phyloP scores from a whole-genome alignment of 106 monocot genomes.

The Phalaenopsis equestris region DNA sequence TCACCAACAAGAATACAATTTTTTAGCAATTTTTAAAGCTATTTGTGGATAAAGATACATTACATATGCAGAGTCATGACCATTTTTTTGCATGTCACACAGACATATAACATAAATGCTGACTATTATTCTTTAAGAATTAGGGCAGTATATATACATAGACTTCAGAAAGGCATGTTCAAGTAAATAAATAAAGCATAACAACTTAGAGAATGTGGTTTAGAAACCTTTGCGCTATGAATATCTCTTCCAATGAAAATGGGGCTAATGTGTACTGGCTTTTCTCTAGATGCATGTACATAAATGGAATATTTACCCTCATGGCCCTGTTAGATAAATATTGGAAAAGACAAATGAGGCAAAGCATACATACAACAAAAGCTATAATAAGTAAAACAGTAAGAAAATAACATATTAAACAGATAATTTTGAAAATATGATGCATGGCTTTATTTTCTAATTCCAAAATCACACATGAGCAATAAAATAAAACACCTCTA shows the following conservation, averaged over 20 bases:
- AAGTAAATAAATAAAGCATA: background rate
- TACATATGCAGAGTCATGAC: too few species aligned
- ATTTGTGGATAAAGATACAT: too few species aligned
- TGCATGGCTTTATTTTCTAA: background rate
- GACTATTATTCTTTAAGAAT: background rate
- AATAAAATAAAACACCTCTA: background rate
- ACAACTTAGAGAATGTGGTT: background rate
- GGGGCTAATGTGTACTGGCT: conserved; percentile 61
- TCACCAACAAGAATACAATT: too few species aligned
- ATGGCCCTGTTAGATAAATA: conserved; percentile 25
- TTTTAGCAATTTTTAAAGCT: too few species aligned
- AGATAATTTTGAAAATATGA: background rate
- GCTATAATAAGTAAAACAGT: background rate
- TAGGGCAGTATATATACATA: background rate
- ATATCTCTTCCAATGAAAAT: conserved; percentile 63
- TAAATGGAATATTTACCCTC: conserved; percentile 82
- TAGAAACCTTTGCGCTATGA: conserved; percentile 73
- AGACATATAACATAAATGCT: background rate
- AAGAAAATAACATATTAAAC: background rate
- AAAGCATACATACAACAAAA: background rate
- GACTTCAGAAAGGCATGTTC: background rate
- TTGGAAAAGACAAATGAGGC: background rate
- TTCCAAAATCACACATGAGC: conserved; percentile 3
- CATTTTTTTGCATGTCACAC: too few species aligned
- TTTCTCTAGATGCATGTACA: conserved; percentile 87